These are phyloP conservation scores for Fonsecaea pugnacius DNA, from an alignment of 2,329 filamentous ascomycete species.

Conservation along the genomic window DNA sequence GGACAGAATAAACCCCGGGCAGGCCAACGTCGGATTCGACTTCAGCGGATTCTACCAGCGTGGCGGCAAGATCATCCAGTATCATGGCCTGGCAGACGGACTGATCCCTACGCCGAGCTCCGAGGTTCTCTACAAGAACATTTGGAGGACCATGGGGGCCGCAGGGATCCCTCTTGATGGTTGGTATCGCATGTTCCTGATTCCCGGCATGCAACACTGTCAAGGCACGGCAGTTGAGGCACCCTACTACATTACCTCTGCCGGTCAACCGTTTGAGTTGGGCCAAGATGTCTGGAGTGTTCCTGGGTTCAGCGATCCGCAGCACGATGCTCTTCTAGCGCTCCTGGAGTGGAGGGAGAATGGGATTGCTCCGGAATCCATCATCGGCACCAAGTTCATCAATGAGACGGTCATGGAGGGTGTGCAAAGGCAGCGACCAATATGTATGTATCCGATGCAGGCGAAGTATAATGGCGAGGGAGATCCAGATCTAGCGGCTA, in stretches of 20 bases:
- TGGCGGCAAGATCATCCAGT: conserved; percentile 50
- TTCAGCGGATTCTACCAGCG: conserved; percentile 52
- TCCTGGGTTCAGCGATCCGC: conserved; percentile 45
- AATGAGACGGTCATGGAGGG: conserved; percentile 40
- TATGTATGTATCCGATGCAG: conserved; percentile 2
- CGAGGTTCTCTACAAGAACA: conserved; percentile 57
- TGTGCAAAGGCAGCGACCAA: conserved; percentile 28
- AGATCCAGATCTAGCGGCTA: background rate
- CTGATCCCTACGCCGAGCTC: conserved; percentile 59
- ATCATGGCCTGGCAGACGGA: conserved; percentile 51
- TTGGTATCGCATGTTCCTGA: conserved; percentile 55
- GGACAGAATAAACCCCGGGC: conserved; percentile 43
- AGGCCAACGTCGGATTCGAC: conserved; percentile 54
- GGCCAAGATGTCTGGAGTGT: conserved; percentile 13
- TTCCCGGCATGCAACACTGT: conserved; percentile 62
- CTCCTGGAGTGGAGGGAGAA: conserved; percentile 57
- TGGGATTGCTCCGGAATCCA: conserved; percentile 45
- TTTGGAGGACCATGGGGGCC: conserved; percentile 46
- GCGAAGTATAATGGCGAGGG: background rate
- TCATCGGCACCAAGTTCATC: conserved; percentile 52
- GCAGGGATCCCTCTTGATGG: conserved; percentile 43
- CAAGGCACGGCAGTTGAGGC: background rate
- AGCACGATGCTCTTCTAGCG: conserved; percentile 55
- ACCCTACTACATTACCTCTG: conserved; percentile 1
- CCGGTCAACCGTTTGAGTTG: background rate